Evolutionary conservation across 2,329 filamentous ascomycete species (phyloP).

Genomic region (Fusarium domesticum): DNA sequence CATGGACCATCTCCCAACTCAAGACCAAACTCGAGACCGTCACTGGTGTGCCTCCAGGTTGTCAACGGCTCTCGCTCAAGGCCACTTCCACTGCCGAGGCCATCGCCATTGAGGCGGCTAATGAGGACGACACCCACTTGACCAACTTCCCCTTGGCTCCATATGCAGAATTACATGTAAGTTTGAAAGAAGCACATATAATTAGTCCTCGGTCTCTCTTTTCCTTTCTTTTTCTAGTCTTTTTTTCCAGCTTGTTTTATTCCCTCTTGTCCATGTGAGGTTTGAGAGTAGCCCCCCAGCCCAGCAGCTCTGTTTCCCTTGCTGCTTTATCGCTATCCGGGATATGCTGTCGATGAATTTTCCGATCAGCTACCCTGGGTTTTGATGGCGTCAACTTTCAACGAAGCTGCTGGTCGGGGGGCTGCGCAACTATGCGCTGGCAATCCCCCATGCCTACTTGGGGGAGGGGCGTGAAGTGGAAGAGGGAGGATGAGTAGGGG

Average conservation of each 20-base stretch:
- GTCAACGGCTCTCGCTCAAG: conserved; percentile 73
- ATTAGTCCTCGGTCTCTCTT: conserved; percentile 11
- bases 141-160: conserved; percentile 64
- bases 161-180: conserved; percentile 78
- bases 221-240: conserved; percentile 8
- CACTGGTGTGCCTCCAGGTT: conserved; percentile 81
- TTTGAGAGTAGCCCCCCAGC: too few species aligned
- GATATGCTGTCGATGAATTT: not conserved
- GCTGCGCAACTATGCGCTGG: not conserved
- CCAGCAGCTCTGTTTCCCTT: not conserved
- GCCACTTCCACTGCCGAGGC: conserved; percentile 51
- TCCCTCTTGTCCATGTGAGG: not conserved
- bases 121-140: conserved; percentile 69
- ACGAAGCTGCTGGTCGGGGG: not conserved
- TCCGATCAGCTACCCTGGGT: not conserved
- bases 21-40: conserved; percentile 88
- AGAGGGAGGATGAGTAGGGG: too few species aligned
- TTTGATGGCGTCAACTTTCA: not conserved
- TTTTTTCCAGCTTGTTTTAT: conserved; percentile 12
- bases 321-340: not conserved
- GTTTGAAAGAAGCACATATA: conserved; percentile 37
- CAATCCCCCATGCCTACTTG: not conserved
- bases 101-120: conserved; percentile 63
- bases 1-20: conserved; percentile 83
- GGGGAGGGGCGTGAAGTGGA: not conserved